Evolutionary conservation across 2,329 filamentous ascomycete genomes (phyloP).

Genomic region (Coniochaeta pulveracea): DNA sequence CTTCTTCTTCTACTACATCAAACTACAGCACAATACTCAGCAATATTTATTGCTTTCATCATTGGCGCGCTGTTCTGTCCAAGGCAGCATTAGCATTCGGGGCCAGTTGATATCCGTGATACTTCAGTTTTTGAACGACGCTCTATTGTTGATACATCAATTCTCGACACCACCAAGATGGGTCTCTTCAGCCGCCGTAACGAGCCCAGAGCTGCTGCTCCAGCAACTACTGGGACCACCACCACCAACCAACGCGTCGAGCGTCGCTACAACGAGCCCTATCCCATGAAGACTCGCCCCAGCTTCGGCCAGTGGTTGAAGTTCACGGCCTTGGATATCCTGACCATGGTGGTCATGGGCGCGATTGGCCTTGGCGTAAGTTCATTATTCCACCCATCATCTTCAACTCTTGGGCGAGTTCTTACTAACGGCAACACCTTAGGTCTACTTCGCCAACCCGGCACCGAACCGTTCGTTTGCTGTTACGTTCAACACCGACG

Average conservation of each 20-base stretch:
- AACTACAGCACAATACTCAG: too few relatives aligned
- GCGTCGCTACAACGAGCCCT: slow-evolving; percentile 8
- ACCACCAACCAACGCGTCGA: slow-evolving; percentile 5
- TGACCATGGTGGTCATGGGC: slow-evolving; percentile 34
- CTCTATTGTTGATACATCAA: too few relatives aligned
- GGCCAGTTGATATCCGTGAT: too few relatives aligned
- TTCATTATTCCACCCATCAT: slow-evolving; percentile 1
- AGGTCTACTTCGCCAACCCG: slow-evolving; percentile 54
- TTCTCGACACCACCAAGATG: too few relatives aligned
- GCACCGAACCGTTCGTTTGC: slow-evolving; percentile 60
- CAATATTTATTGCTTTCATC: too few relatives aligned
- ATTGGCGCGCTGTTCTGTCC: too few relatives aligned
- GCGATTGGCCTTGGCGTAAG: slow-evolving; percentile 55
- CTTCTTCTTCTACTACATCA: too few relatives aligned
- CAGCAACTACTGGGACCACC: slow-evolving; percentile 4
- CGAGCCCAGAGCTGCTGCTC: slow-evolving; percentile 10
- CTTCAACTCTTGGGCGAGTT: not conserved
- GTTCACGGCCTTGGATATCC: slow-evolving; percentile 53
- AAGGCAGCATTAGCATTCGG: too few relatives aligned
- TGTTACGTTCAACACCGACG: slow-evolving; percentile 52
- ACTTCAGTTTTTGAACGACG: too few relatives aligned
- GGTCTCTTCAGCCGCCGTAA: slow-evolving; percentile 15
- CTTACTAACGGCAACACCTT: not conserved
- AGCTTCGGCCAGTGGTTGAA: slow-evolving; percentile 61
- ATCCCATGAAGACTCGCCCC: slow-evolving; percentile 28